Base-by-base conservation (phyloP, 345 rosid species). In the Garcia nutans region DNA sequence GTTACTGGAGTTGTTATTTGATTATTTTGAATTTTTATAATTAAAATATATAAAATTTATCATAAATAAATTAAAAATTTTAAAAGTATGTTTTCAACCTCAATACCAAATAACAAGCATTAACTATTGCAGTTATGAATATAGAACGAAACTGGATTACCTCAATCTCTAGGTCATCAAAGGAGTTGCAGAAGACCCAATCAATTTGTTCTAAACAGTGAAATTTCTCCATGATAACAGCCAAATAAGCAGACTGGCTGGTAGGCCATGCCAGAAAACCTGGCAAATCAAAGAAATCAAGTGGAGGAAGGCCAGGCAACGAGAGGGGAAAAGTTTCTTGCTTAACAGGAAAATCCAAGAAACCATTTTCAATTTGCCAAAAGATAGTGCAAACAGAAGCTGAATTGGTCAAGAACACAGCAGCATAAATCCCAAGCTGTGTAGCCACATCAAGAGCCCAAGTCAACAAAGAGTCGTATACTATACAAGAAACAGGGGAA, bases 401-500 rank as follows among this genome's bases (percentile, higher is more conserved):
- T 8, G 89, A 87, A 73, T 77, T 81, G 3, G 89, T 89, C 64
- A 89, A 75, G 26, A 87, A 72, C 26, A 68, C 61, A 50, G 88
- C 89, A 52, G 72, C 82, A 74, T 59, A 78, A 17, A 87, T 76
- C 49, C 85, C 84, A 7, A 70, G 74, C 26, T 59, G 2, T 72
- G 26, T 85, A 12, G 90, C 92, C 65, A 85, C 88, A 70, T 87
- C 88, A 68, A 85, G 58, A 58, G 74, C 87, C 90, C 90, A 87
- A 47, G 86, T 72, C 44, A 89, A 64, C 68, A 87, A 47, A 2
- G 88, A 81, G 69, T 87, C 92, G 52, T 87, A 89, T 7, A 83
- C 85, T 3, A 89, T 69, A 47, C 87, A 84, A 54, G 45, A 28
- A 47, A 87, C 82, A 7, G 86, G 89, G 10, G 59, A 23, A 13